phyloP scores from a whole-genome alignment of 768 basidiomycete genomes.

The Rhizopogon vinicolor region DNA sequence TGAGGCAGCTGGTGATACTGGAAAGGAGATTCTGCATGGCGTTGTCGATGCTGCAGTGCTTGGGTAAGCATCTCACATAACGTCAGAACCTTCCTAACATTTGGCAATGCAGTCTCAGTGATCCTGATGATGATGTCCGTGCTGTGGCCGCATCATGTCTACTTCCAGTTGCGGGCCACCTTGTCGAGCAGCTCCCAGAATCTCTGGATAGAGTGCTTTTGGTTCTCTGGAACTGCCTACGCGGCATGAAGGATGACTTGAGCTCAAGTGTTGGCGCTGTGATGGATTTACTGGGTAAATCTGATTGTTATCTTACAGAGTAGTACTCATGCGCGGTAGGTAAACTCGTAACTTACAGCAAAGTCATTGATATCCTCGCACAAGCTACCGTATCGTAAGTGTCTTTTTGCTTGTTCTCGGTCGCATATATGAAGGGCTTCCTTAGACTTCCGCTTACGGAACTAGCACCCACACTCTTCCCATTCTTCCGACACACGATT shows the following conservation, averaged over 20 bases:
- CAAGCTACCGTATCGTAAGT: constrained; percentile 69
- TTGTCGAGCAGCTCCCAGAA: constrained; percentile 72
- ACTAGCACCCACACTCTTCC: constrained; percentile 84
- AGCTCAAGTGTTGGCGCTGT: constrained; percentile 95
- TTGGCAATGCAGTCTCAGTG: constrained; percentile 59
- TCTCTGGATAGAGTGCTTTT: constrained; percentile 70
- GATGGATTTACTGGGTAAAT: constrained; percentile 90
- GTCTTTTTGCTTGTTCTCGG: not conserved
- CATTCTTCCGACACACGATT: constrained; percentile 98
- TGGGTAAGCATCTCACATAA: constrained; percentile 51
- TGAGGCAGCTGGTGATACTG: constrained; percentile 33
- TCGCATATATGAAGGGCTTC: constrained; percentile 1
- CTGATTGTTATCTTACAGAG: constrained; percentile 1
- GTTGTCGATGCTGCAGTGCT: constrained; percentile 90
- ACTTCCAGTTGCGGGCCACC: constrained; percentile 76
- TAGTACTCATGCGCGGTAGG: constrained; percentile 39
- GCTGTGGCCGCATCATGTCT: constrained; percentile 92
- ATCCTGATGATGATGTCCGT: constrained; percentile 93
- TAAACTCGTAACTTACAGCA: constrained; percentile 72
- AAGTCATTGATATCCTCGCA: constrained; percentile 74
- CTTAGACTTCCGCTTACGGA: constrained; percentile 72
- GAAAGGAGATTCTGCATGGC: constrained; percentile 60
- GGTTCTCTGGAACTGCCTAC: constrained; percentile 87
- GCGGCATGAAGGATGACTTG: constrained; percentile 93
- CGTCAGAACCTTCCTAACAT: constrained; percentile 3